A percentile compares a stretch with the other conserved stretches of the same genome.
Conservation (phyloP, 2,329 filamentous ascomycete species). For the Rutstroemia sydowiana region DNA sequence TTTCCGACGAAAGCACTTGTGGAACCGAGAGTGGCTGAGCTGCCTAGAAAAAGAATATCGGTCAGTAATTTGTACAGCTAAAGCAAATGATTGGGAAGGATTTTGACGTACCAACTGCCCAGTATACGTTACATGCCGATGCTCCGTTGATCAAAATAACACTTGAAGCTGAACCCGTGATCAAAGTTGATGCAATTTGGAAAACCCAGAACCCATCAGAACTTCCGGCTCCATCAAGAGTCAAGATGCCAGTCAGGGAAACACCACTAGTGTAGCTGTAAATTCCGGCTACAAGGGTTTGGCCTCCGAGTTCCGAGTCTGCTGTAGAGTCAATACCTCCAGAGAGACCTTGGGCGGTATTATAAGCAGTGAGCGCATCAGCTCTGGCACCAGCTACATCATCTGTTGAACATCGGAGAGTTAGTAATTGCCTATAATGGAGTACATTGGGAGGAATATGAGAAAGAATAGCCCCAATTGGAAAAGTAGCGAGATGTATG, state of each 20-base stretch:
- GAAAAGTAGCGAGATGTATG: too few species aligned
- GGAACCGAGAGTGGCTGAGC: slow-evolving; percentile 9
- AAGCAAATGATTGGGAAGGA: too few species aligned
- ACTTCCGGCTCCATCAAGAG: slow-evolving; percentile 9
- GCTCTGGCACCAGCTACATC: slow-evolving; percentile 2
- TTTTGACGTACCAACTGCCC: slow-evolving; percentile 11
- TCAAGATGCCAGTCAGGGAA: slow-evolving; percentile 9
- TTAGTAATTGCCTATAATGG: too few species aligned
- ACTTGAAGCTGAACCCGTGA: slow-evolving; percentile 2
- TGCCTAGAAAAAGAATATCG: background rate
- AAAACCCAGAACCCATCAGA: slow-evolving; percentile 10
- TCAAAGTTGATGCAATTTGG: slow-evolving; percentile 10
- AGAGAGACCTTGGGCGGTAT: background rate
- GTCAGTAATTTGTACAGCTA: background rate
- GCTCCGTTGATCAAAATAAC: slow-evolving; percentile 9
- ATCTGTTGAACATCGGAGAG: too few species aligned
- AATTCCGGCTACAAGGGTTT: slow-evolving; percentile 11
- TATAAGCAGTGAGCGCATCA: slow-evolving; percentile 12
- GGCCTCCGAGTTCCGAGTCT: slow-evolving; percentile 13
- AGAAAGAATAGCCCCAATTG: too few species aligned
- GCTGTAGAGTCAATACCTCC: slow-evolving; percentile 5
- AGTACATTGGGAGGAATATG: too few species aligned
- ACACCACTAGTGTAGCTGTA: slow-evolving; percentile 10
- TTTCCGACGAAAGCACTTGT: slow-evolving; percentile 8
- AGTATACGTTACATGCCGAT: slow-evolving; percentile 11